Base-by-base conservation (phyloP, 208 protist species). In the Trypanosoma cruzi region DNA sequence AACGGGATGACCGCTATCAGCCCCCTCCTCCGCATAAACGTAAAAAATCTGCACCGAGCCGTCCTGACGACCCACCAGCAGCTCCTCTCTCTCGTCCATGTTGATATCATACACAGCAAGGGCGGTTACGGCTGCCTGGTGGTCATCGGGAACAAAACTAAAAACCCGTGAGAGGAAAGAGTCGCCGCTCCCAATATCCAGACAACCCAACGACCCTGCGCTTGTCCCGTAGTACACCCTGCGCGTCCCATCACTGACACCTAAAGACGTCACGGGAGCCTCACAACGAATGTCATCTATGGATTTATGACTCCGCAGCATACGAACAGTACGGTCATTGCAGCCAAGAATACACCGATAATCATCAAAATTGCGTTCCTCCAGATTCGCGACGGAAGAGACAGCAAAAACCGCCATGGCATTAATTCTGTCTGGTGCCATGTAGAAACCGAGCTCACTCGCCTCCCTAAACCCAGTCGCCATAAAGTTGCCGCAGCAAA, bases 341-440 rank as follows among this genome's bases (percentile, higher is more conserved):
- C 91, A 96, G 26, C 83, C 91, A 58, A 93, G 71, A 77, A 80
- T 83, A 73, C 75, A 79, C 8, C 87, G 66, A 65, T 90, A 96
- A 60, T 94, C 83, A 11, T 68, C 72, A 63, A 91, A 71, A 16
- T 37, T 50, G 29, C n/a, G 32, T 18, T 72, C 72, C 20, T 29
- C 46, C n/a, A 63, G 34, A 10, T 29, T 49, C 24, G 75, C 20
- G 29, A 65, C 64, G 7, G 48, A 67, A 42, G 66, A 55, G 24
- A 31, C 24, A 31, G 64, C 18, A 64, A 86, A 89, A 8, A 71
- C 69, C 20, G 63, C 76, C 81, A 96, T 90, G 40, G 73, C 78
- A 61, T 94, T 86, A n/a, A 97, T 82, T 26, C 88, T 78, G 53
- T 97, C 93, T 18, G 93, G 90, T 0, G 86, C 80, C 68, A 97